Conservation (phyloP, 176 grass and related monocot genomes). For the Urochloa ruziziensis region DNA sequence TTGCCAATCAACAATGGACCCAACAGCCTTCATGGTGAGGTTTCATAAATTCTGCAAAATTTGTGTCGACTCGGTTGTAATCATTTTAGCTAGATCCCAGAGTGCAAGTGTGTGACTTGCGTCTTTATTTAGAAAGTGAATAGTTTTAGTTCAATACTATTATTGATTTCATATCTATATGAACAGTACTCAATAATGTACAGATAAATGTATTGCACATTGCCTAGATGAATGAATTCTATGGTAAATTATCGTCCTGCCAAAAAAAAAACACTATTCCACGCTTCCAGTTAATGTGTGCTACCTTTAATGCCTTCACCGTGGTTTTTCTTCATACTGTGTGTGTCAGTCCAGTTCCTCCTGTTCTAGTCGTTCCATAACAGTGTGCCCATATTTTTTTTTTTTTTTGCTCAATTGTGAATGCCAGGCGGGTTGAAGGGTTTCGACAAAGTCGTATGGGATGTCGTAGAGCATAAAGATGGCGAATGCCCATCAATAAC, state of each 20-base stretch:
- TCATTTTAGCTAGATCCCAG: background rate
- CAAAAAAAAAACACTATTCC: background rate
- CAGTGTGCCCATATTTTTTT: background rate
- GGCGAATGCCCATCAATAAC: constrained; percentile 69
- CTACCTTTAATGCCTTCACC: background rate
- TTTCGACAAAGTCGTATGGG: constrained; percentile 87
- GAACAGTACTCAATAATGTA: background rate
- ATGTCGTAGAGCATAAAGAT: constrained; percentile 56
- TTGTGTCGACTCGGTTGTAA: background rate
- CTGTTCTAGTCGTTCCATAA: too few species aligned
- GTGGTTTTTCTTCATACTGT: background rate
- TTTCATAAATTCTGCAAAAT: constrained; percentile 16
- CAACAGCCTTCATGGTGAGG: constrained; percentile 79
- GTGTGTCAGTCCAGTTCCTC: too few species aligned
- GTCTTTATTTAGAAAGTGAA: background rate
- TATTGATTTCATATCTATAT: constrained; percentile 14
- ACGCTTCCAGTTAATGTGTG: background rate
- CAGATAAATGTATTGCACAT: background rate
- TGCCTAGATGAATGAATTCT: background rate
- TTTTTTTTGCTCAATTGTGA: background rate
- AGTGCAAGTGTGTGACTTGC: background rate
- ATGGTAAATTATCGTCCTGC: background rate
- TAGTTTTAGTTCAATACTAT: background rate
- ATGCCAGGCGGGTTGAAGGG: constrained; percentile 73
- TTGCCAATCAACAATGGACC: constrained; percentile 73